Conservation (phyloP, 371 early-diverging fungal genomes). For the Circinella umbellata region DNA sequence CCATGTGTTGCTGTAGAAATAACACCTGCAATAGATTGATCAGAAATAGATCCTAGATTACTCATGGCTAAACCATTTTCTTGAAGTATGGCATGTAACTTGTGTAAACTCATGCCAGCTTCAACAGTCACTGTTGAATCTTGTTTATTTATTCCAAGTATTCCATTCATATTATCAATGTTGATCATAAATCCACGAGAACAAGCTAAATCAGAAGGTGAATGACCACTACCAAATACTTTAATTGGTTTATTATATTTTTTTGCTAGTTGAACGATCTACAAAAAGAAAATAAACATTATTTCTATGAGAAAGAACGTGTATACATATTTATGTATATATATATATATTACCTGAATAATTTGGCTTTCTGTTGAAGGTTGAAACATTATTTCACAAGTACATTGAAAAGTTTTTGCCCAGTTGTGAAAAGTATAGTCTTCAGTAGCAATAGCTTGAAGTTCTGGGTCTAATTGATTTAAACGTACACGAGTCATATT, state of each 20-base stretch:
- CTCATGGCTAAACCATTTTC: conserved; percentile 71
- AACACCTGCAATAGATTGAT: conserved; percentile 79
- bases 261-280: conserved; percentile 60
- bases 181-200: conserved; percentile 72
- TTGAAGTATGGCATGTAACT: conserved; percentile 63
- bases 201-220: conserved; percentile 84
- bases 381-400: conserved; percentile 63
- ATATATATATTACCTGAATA: conserved; percentile 49
- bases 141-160: conserved; percentile 58
- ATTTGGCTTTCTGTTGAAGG: conserved; percentile 71
- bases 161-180: conserved; percentile 66
- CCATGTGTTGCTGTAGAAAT: conserved; percentile 87
- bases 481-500: conserved; percentile 12
- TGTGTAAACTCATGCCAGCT: conserved; percentile 74
- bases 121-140: conserved; percentile 64
- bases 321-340: too few species aligned
- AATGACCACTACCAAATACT: conserved; percentile 81
- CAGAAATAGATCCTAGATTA: conserved; percentile 84
- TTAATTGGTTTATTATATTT: conserved; percentile 56
- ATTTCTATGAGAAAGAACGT: too few species aligned
- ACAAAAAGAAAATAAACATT: not conserved
- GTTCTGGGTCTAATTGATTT: conserved; percentile 11
- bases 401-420: conserved; percentile 74
- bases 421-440: conserved; percentile 68
- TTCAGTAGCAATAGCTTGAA: conserved; percentile 33